A percentile compares a stretch with the other conserved stretches of the same genome.
Conservation (phyloP, 805 yeast genomes). For the Blastobotrys americana region DNA sequence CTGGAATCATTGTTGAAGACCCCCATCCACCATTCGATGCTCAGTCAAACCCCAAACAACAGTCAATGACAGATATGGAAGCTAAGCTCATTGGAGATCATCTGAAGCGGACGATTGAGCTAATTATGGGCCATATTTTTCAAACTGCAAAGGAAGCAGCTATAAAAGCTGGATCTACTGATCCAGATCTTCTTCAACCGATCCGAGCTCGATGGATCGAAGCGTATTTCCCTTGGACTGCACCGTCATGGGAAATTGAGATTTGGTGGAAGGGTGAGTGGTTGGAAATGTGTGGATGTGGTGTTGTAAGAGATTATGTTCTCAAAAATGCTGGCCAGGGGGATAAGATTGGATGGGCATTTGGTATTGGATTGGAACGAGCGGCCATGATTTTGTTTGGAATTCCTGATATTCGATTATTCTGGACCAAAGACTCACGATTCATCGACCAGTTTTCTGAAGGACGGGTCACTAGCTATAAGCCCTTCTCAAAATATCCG, state of each 20-base stretch:
- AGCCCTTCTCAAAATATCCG: constrained; percentile 87
- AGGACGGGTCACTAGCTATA: constrained; percentile 63
- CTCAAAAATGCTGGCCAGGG: constrained; percentile 57
- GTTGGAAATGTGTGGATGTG: constrained; percentile 96
- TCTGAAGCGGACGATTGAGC: constrained; percentile 78
- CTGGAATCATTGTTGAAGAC: constrained; percentile 73
- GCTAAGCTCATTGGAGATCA: constrained; percentile 65
- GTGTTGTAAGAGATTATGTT: constrained; percentile 76
- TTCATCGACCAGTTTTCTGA: constrained; percentile 64
- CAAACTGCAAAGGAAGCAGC: constrained; percentile 61
- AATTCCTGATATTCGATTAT: constrained; percentile 87
- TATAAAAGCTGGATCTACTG: constrained; percentile 49
- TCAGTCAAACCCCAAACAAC: constrained; percentile 68
- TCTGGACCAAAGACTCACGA: constrained; percentile 82
- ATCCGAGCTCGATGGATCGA: constrained; percentile 89
- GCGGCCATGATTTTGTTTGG: constrained; percentile 94
- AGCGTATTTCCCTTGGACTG: constrained; percentile 96
- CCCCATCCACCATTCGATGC: constrained; percentile 49
- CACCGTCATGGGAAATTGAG: constrained; percentile 97
- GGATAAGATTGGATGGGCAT: constrained; percentile 84
- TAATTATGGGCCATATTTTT: constrained; percentile 75
- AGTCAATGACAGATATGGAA: constrained; percentile 62
- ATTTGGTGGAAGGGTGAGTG: constrained; percentile 99
- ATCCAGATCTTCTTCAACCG: constrained; percentile 61
- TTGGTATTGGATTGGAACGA: constrained; percentile 91